Evolutionary conservation across 2,329 filamentous ascomycete genomes (phyloP), one percentile per base, ranked within the genome.

Genomic region (Cordyceps farinosa): DNA sequence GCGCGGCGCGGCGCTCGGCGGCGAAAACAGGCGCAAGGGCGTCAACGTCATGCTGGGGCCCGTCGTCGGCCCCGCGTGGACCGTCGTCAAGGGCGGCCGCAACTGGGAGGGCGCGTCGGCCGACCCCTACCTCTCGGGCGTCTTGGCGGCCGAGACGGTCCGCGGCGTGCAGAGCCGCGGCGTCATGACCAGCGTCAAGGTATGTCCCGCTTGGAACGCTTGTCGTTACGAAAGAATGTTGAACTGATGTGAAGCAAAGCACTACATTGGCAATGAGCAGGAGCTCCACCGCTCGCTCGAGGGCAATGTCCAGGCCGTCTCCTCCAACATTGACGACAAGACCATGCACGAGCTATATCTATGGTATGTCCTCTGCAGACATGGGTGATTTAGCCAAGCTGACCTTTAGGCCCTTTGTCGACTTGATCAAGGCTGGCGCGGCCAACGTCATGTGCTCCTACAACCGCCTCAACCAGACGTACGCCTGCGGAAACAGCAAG

Each of bases 231-330:
- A 22, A 22, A 22, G 22, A 22, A 22, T 22, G 22, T 22, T 22
- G 22, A 1, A 22, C 29, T 47, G 48, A 61, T 45, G 13, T 22
- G 91, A 10, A 22, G 17, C 3, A 5, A 10, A 92, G 78, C 90
- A 94, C 70, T 91, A 82, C 54, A 79, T 93, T n/a, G 83, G 79
- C 58, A 92, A 81, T 66, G 91, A 96, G 74, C 92, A 96, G 72
- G 91, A 96, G 73, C 87, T 78, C 9, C 77, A 81, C 82, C 91
- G 82, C 77, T 88, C 76, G 83, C 89, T 85, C 76, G 84, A 82
- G 50, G 72, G 69, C n/a, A 81, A 87, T 52, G 79, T 82, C 5
- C 83, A 87, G 66, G 68, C 81, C 1, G 70, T 83, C n/a, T 83
- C 80, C 7, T 77, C 81, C 7, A 88, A 88, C 58, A 80, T 88